Evolutionary conservation across 1,284 basidiomycete genomes (phyloP).

Genomic region (Sanghuangporus sanghuang): DNA sequence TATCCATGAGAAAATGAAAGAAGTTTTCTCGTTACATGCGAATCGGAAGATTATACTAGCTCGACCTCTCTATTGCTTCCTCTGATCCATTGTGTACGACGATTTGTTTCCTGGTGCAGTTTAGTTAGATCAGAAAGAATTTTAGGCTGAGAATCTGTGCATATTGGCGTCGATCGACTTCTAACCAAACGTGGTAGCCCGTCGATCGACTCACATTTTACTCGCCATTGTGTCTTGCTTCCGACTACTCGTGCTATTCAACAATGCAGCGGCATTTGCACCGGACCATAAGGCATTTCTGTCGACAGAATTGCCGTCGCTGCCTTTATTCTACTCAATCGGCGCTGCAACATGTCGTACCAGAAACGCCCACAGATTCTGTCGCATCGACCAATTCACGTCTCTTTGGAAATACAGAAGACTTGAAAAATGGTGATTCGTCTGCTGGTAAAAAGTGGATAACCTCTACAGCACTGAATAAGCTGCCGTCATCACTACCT

Average conservation of each 20-base stretch:
- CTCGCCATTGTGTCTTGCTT: not conserved
- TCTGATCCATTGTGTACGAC: not conserved
- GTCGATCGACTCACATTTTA: not conserved
- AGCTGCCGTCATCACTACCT: not conserved
- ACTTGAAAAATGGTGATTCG: not conserved
- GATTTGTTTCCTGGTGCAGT: not conserved
- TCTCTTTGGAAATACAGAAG: not conserved
- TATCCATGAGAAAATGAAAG: not conserved
- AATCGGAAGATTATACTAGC: too few relatives aligned
- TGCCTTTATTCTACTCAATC: slow-evolving; percentile 10
- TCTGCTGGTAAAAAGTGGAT: not conserved
- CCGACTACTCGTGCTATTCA: not conserved
- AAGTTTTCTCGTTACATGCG: too few relatives aligned
- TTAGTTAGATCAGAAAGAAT: not conserved
- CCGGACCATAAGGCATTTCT: slow-evolving; percentile 2
- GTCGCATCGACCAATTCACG: slow-evolving; percentile 3
- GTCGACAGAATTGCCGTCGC: slow-evolving; percentile 12
- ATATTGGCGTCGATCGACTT: not conserved
- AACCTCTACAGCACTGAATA: not conserved
- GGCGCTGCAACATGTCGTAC: not conserved
- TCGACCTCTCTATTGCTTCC: too few relatives aligned
- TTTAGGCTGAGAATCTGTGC: not conserved
- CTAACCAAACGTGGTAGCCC: not conserved
- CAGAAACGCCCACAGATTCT: not conserved
- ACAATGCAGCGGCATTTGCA: slow-evolving; percentile 13